A percentile compares a stretch with the other conserved stretches of the same genome.
These are phyloP conservation scores for Oryza glumipatula DNA, from an alignment of 176 grass and related monocot species.

Conservation along the genomic window DNA sequence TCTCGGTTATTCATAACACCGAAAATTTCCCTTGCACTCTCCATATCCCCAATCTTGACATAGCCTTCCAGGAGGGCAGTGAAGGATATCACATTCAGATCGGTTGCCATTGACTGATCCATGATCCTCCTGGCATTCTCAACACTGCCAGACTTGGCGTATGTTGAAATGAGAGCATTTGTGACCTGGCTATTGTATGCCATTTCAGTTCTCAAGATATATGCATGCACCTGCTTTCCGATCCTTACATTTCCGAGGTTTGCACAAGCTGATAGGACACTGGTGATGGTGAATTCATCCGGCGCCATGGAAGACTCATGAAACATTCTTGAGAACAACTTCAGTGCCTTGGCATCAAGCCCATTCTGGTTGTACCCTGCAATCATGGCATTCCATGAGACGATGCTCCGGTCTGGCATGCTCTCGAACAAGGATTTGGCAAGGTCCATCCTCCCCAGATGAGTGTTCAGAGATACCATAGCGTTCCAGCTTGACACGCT, in stretches of 20 bases:
- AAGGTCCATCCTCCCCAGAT: constrained; percentile 71
- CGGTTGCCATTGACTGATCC: constrained; percentile 36
- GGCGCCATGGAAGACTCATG: constrained; percentile 41
- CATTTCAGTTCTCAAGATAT: constrained; percentile 50
- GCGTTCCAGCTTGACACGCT: constrained; percentile 74
- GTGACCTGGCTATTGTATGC: constrained; percentile 44
- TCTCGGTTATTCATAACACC: constrained; percentile 71
- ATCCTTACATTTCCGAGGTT: constrained; percentile 51
- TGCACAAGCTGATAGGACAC: constrained; percentile 57
- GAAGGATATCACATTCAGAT: constrained; percentile 87
- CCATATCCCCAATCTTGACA: constrained; percentile 72
- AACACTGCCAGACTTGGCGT: constrained; percentile 64
- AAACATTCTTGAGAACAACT: constrained; percentile 69
- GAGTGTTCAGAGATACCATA: constrained; percentile 57
- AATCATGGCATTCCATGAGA: constrained; percentile 90
- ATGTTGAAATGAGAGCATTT: constrained; percentile 79
- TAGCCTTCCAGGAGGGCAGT: constrained; percentile 93
- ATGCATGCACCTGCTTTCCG: constrained; percentile 66
- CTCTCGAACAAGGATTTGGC: constrained; percentile 55
- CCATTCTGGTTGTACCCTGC: constrained; percentile 82
- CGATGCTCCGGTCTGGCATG: constrained; percentile 58
- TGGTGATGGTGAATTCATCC: constrained; percentile 63
- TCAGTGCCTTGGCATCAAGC: constrained; percentile 58
- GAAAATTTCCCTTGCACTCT: constrained; percentile 72
- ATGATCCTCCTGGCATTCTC: constrained; percentile 63